Base-by-base conservation (phyloP, 306 rosid genomes). In the Quercus ilex region DNA sequence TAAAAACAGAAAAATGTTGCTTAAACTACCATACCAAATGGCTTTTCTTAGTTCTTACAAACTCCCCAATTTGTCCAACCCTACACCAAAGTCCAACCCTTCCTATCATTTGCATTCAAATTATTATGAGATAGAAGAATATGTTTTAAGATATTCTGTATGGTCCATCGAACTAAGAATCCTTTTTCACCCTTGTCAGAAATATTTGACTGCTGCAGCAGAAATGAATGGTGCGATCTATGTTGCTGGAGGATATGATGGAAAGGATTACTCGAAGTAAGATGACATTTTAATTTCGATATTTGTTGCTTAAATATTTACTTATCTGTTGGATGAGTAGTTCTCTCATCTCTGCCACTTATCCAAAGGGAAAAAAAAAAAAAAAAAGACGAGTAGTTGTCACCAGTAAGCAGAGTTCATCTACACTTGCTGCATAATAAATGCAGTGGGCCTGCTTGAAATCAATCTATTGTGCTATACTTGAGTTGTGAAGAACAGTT, bases 181-280 rank as follows among this genome's bases (percentile, higher is more conserved):
- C 23, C 69, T 25, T 31, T 33, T 81, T 55, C 58, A 6, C 11
- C 7, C 11, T 5, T 64, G 53, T 57, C 88, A 87, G 87, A 83
- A 87, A 55, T 81, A 71, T 76, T 75, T 82, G 57, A 60, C 81
- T 58, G 86, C 84, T 51, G 88, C 86, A 38, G 86, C 84, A 20
- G 89, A 79, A 82, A 79, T 86, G 57, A 80, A 77, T 70, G 86
- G 86, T 15, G 55, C 26, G 55, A 55, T 87, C 72, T 87, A 87
- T 74, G 85, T 78, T 71, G 85, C 74, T 17, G 90, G 90, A 69
- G 90, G 88, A 69, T 85, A 52, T 69, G 82, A 87, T 79, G 87
- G 86, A 74, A 71, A 72, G 56, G 49, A 68, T 51, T 84, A 77
- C 78, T 26, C 80, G 68, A 83, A 59, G 90, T 84, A 82, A 73